Evolutionary conservation across 2,329 filamentous ascomycete genomes (phyloP), one percentile per base, ranked within the genome.

Genomic region (Zalaria sp.): DNA sequence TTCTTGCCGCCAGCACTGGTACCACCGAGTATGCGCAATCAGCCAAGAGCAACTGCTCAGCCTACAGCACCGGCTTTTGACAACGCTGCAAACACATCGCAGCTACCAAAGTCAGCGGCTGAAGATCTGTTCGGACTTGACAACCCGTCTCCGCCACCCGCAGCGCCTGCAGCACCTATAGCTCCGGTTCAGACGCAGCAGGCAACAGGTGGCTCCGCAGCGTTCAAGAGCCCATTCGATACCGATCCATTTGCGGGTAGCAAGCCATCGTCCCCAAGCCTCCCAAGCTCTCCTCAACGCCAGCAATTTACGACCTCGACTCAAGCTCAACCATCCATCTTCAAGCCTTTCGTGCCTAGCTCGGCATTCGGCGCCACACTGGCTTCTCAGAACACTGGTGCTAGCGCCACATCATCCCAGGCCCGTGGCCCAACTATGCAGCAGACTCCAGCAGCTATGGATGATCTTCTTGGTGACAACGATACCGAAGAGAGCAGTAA

Each of bases 81-180:
- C 60, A 68, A 58, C 49, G 63, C 53, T 45, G 62, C 57, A 43
- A 62, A 61, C 42, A 59, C 61, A 4, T 62, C 66, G 5, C 57
- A 59, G 31, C 58, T 69, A 45, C 74, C 80, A 3, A 87, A 84
- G 53, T 91, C 89, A 41, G 88, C 89, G 35, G 73, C 93, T 7
- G 89, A 98, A 46, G 91, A 98, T 60, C 67, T 98, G 10, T 96
- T 98, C 56, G 89, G 88, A 1, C 72, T 98, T 18, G 89, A 96
- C 57, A 78, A 85, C 10, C 75, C 80, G 43, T 65, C 71, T n/a
- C 58, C 67, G 18, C 58, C 65, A 10, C 53, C 61, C 9, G 68
- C 55, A 50, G 68, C 43, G 55, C 67, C 69, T 6, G 62, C 67
- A 3, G 66, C 47, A 38, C 43, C 52, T 27, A 43, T 45, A 29